Percentiles rank a stretch among this genome's conserved stretches.
phyloP scores from a whole-genome alignment of 2,329 filamentous ascomycete species.

The Piedraia hortae region DNA sequence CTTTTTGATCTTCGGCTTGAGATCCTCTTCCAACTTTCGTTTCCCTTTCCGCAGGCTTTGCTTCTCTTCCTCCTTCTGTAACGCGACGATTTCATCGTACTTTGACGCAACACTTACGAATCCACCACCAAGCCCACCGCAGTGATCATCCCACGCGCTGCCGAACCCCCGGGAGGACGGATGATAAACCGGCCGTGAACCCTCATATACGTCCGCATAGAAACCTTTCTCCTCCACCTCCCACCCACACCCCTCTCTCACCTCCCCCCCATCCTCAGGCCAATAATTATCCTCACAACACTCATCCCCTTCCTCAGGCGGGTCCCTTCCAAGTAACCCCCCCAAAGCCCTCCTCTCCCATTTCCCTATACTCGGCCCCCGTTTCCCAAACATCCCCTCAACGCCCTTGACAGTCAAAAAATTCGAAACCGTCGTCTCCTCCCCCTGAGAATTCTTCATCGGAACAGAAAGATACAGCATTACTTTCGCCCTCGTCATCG shows the following conservation, averaged over 20 bases:
- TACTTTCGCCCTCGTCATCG: constrained; percentile 79
- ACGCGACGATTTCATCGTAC: constrained; percentile 15
- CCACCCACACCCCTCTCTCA: constrained; percentile 10
- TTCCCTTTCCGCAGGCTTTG: constrained; percentile 20
- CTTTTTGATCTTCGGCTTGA: no score
- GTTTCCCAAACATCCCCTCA: constrained; percentile 25
- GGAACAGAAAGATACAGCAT: constrained; percentile 69
- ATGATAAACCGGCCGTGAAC: constrained; percentile 7
- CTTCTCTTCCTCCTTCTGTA: constrained; percentile 8
- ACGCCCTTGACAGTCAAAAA: constrained; percentile 36
- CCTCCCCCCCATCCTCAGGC: constrained; percentile 32
- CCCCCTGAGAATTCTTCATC: constrained; percentile 32
- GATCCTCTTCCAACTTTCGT: constrained; percentile 26
- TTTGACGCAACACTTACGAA: constrained; percentile 14
- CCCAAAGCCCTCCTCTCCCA: constrained; percentile 41
- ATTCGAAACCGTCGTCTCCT: constrained; percentile 37
- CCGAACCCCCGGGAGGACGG: constrained; percentile 9
- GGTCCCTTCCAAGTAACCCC: constrained; percentile 25
- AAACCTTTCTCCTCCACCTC: constrained; percentile 12
- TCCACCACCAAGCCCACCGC: no score
- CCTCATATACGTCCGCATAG: constrained; percentile 1
- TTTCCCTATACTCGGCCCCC: constrained; percentile 45
- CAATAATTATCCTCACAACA: constrained; percentile 38
- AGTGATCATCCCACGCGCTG: constrained; percentile 7
- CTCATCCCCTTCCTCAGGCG: constrained; percentile 21